phyloP scores from a whole-genome alignment of 495 filamentous ascomycete species.

The Talaromyces ruber region DNA sequence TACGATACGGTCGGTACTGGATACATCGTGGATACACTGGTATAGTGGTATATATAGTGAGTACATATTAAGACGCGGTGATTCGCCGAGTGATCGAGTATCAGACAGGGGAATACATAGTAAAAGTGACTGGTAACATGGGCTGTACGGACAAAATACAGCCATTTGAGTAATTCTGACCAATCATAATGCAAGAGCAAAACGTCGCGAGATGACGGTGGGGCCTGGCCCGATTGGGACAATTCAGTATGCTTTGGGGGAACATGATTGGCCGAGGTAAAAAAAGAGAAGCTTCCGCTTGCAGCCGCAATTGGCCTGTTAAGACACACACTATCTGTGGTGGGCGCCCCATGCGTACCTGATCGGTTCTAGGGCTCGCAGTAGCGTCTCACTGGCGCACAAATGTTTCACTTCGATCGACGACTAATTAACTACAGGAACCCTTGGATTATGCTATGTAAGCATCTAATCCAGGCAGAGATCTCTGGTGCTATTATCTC shows the following conservation, averaged over 20 bases:
- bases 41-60: too few species aligned
- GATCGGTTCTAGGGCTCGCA: neutral
- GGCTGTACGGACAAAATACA: neutral
- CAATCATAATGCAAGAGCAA: neutral
- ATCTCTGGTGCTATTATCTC: too few species aligned
- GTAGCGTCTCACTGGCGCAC: neutral
- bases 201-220: neutral
- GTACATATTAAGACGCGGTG: neutral
- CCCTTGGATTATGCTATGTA: too few species aligned
- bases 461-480: too few species aligned
- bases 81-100: too few species aligned
- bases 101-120: too few species aligned
- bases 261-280: neutral
- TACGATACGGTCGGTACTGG: neutral
- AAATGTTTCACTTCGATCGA: neutral
- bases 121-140: neutral
- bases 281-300: neutral
- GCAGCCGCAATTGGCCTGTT: constrained; percentile 1
- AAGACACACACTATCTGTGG: neutral
- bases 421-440: neutral
- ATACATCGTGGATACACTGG: neutral
- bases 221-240: neutral
- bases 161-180: neutral
- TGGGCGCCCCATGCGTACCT: neutral
- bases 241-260: neutral